Base-by-base conservation (phyloP, 805 yeast species). In the Hanseniaspora guilliermondii region DNA sequence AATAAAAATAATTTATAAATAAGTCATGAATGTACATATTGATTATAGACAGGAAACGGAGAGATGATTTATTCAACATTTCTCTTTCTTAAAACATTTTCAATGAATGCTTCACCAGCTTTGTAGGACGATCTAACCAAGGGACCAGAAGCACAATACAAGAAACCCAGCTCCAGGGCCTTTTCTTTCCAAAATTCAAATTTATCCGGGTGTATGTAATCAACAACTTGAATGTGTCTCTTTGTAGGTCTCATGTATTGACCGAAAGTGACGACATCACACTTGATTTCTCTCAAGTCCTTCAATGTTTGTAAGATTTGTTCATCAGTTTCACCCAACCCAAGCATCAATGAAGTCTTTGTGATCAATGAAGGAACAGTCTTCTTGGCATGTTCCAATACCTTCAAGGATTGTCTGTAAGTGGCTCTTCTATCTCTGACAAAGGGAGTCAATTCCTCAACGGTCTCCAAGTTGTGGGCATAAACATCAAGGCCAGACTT, bases 231-330 rank as follows among this genome's bases (percentile, higher is more conserved):
- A 94, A 93, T 88, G 68, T 93, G 99, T 65, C 98, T 82, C 70
- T 86, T 93, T 1, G 99, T 93, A 45, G 99, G 99, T 67, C 98
- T 78, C 97, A 93, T 93, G 69, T 93, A 93, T 70, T 93, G 99
- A 37, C 99, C 99, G 70, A 93, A 93, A 0, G 99, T 93, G 17
- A 93, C 96, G 49, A 93, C 95, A 64, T 93, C 97, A 67, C 95
- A 93, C 8, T 76, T 71, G 44, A 83, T 77, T 19, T 71, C 79
- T 58, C 97, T 78, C 60, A 94, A 73, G 65, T 87, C 95, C 58
- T 68, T 74, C 62, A 93, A 67, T 0, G 97, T 82, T 59, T 79
- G 82, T 65, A 81, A 66, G 12, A 93, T 68, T 69, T 93, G 97
- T 53, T 83, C 96, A 64, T 93, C 97, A 1, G 89, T 80, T 68